Percentiles rank a stretch among this genome's conserved stretches.
Conservation (phyloP, 2,329 filamentous ascomycete species). For the Torrubiella hemipterigena region DNA sequence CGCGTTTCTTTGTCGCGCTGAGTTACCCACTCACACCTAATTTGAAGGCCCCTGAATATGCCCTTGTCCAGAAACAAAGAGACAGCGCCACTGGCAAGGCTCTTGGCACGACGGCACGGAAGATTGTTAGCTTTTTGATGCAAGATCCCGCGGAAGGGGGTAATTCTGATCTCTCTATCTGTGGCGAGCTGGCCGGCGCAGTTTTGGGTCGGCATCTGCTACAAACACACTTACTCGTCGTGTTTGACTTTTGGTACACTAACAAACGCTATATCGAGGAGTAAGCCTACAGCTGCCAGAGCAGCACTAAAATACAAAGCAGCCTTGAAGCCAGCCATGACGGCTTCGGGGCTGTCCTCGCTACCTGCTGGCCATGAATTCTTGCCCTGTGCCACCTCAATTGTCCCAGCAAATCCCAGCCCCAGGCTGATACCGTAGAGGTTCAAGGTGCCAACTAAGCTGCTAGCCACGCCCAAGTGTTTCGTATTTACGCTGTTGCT, state of each 20-base stretch:
- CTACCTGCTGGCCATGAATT: not conserved
- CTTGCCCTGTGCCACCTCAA: conserved; percentile 16
- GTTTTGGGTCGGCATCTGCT: conserved; percentile 56
- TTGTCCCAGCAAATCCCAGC: conserved; percentile 19
- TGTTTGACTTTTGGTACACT: conserved; percentile 25
- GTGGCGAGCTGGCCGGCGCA: no score
- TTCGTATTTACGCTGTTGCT: conserved; percentile 34
- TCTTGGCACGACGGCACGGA: no score
- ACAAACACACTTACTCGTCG: no score
- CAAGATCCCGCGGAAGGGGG: no score
- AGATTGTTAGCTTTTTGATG: no score
- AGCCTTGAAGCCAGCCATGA: conserved; percentile 18
- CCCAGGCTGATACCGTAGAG: conserved; percentile 19
- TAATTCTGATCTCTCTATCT: no score
- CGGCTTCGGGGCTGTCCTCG: conserved; percentile 7
- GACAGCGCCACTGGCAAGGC: no score
- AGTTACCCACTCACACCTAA: no score
- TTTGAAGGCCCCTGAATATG: no score
- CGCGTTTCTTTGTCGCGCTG: no score
- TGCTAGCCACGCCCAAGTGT: conserved; percentile 38
- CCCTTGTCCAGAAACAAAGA: no score
- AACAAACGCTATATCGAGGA: conserved; percentile 22
- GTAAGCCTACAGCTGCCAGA: conserved; percentile 9
- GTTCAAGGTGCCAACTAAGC: conserved; percentile 29
- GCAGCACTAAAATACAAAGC: conserved; percentile 26